phyloP scores from a whole-genome alignment of 345 rosid genomes.

The Ceriops decandra region DNA sequence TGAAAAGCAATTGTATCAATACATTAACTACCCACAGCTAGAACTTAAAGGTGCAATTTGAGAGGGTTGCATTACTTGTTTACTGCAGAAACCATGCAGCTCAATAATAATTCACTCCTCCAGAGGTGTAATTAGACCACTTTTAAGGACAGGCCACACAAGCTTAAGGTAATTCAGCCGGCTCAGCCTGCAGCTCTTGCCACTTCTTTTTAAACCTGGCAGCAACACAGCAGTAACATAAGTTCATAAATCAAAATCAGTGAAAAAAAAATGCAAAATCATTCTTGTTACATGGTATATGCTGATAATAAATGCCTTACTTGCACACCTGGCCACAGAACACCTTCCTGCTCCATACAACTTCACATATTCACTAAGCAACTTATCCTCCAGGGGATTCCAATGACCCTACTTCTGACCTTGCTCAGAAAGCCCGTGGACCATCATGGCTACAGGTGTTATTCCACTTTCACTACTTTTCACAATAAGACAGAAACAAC shows the following conservation, averaged over 20 bases:
- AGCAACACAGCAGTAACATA: neutral
- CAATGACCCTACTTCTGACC: slow-evolving; percentile 70
- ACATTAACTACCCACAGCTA: too few relatives aligned
- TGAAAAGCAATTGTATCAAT: too few relatives aligned
- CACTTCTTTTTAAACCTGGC: slow-evolving; percentile 8
- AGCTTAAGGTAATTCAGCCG: neutral
- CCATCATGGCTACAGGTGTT: slow-evolving; percentile 30
- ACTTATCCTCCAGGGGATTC: slow-evolving; percentile 58
- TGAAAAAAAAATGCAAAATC: too few relatives aligned
- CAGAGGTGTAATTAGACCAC: too few relatives aligned
- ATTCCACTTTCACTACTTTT: slow-evolving; percentile 7
- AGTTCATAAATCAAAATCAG: neutral
- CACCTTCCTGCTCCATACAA: slow-evolving; percentile 77
- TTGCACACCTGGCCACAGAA: slow-evolving; percentile 56
- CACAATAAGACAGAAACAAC: neutral
- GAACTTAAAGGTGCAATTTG: neutral
- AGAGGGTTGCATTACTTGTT: neutral
- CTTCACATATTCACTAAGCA: slow-evolving; percentile 53
- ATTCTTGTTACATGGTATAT: neutral
- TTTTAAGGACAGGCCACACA: too few relatives aligned
- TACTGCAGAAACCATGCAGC: too few relatives aligned
- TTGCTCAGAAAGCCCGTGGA: slow-evolving; percentile 45
- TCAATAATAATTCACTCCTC: too few relatives aligned
- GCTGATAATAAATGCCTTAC: slow-evolving; percentile 25
- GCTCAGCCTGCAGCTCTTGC: neutral